Evolutionary conservation across 306 rosid genomes (phyloP).

Genomic region (Pterocarpus macrocarpus): DNA sequence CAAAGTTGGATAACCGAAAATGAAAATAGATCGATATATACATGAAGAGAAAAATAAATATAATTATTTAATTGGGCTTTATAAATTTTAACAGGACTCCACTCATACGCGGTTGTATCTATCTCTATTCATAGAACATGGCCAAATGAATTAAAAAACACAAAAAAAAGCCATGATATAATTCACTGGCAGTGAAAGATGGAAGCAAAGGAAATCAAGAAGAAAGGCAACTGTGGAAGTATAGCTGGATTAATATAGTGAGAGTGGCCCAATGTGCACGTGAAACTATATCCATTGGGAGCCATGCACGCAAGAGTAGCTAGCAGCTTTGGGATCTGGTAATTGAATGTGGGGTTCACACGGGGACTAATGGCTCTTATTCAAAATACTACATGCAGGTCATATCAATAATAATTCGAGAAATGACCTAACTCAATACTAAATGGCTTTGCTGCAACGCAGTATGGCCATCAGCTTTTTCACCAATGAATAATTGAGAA

Average conservation of each 20-base stretch:
- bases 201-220: not conserved
- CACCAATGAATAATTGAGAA: slow-evolving; percentile 14
- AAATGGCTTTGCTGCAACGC: not conserved
- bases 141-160: too few relatives aligned
- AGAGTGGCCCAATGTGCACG: slow-evolving; percentile 31
- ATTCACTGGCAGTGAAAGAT: not conserved
- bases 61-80: too few relatives aligned
- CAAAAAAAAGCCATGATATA: too few relatives aligned
- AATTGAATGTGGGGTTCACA: not conserved
- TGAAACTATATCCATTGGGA: slow-evolving; percentile 10
- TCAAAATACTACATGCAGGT: too few relatives aligned
- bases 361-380: too few relatives aligned
- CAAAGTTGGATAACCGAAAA: not conserved
- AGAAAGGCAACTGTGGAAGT: not conserved
- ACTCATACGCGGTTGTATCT: too few relatives aligned
- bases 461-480: not conserved
- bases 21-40: too few relatives aligned
- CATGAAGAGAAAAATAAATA: too few relatives aligned
- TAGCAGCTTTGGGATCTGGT: not conserved
- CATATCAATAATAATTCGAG: slow-evolving; percentile 27
- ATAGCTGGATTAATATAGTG: not conserved
- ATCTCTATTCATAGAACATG: too few relatives aligned
- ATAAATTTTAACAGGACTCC: too few relatives aligned
- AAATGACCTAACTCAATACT: not conserved
- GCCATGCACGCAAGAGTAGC: not conserved